These are phyloP conservation scores for Paraglomus brasilianum DNA, from an alignment of 192 early-diverging fungal species.

Conservation along the genomic window DNA sequence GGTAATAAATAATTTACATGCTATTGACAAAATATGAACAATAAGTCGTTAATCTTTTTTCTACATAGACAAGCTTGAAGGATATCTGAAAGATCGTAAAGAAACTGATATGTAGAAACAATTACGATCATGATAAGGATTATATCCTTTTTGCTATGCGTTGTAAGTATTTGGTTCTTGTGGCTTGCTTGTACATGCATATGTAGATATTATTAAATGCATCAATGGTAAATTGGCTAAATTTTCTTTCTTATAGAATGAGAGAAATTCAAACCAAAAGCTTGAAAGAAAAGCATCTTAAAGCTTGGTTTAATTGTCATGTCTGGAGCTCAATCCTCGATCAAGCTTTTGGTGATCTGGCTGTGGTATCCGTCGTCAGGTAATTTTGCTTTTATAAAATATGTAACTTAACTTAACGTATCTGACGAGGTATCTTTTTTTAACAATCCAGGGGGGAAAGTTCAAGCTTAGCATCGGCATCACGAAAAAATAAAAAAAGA, in stretches of 20 bases:
- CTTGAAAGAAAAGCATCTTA: slow-evolving; percentile 7
- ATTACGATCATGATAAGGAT: slow-evolving; percentile 32
- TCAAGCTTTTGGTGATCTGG: slow-evolving; percentile 26
- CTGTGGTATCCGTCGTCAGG: slow-evolving; percentile 20
- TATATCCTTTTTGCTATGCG: slow-evolving; percentile 29
- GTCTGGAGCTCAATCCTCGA: slow-evolving; percentile 28
- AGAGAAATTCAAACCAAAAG: slow-evolving; percentile 26
- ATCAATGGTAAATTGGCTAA: slow-evolving; percentile 11
- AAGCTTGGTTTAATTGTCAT: slow-evolving; percentile 31
- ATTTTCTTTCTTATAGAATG: slow-evolving; percentile 10
- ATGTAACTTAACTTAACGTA: not conserved
- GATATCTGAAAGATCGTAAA: slow-evolving; percentile 22
- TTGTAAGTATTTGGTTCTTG: slow-evolving; percentile 26
- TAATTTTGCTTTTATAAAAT: slow-evolving; percentile 25
- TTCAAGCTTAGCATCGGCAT: slow-evolving; percentile 24
- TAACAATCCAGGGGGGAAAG: slow-evolving; percentile 24
- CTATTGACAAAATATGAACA: slow-evolving; percentile 8
- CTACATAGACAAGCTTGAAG: slow-evolving; percentile 13
- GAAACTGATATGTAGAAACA: slow-evolving; percentile 5
- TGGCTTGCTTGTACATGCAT: not conserved
- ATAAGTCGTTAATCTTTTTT: slow-evolving; percentile 20
- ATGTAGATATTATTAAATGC: not conserved
- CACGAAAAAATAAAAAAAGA: slow-evolving; percentile 31
- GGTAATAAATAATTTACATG: slow-evolving; percentile 19
- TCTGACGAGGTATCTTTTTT: not conserved